Base-by-base conservation (phyloP, 352 stramenopile species). In the Phytophthora sansomeana region DNA sequence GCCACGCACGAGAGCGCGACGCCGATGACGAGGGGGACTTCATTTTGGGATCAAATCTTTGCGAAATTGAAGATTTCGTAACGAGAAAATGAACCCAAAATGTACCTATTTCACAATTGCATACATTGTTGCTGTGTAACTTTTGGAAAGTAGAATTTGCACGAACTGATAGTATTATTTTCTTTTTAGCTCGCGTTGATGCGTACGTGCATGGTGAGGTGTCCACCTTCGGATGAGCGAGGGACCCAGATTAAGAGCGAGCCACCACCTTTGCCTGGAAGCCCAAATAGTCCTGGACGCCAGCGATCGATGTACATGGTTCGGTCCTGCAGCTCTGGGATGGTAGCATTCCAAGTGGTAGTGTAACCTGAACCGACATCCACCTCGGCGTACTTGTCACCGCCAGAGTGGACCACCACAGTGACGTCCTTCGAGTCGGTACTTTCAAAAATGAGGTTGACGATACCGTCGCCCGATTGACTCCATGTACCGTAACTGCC, bases 281-380 rank as follows among this genome's bases (percentile, higher is more conserved):
- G 3, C 2, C 51, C 51, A 17, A 58, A 38, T 8, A 58, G 24
- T 9, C 51, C 51, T 17, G 51, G 51, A 28, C 47, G 47, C 47
- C 6, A 67, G 64, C 13, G 58, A 43, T n/a, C 75, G 64, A 17
- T 77, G 21, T 11, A 73, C 74, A 28, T 80, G 44, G 24, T 75
- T 76, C 26, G 68, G 82, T 39, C 71, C 44, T 32, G 77, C 66
- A 9, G 74, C 67, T 26, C 69, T 42, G 3, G 78, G 76, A 46
- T 77, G 35, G 44, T 87, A 71, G 60, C 38, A 7, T 52, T 16
- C 46, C 46, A 52, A 0, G 16, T 7, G 6, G 39, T 28, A 26
- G 46, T 52, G 4, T 52, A 5, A 14, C 24, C 24, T 26, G 24
- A 14, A 11, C 16, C 46, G 6, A 52, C 46, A 16, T 52, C 46